phyloP scores from a whole-genome alignment of 1,284 basidiomycete species.

The Fistulinella cinereoalba region DNA sequence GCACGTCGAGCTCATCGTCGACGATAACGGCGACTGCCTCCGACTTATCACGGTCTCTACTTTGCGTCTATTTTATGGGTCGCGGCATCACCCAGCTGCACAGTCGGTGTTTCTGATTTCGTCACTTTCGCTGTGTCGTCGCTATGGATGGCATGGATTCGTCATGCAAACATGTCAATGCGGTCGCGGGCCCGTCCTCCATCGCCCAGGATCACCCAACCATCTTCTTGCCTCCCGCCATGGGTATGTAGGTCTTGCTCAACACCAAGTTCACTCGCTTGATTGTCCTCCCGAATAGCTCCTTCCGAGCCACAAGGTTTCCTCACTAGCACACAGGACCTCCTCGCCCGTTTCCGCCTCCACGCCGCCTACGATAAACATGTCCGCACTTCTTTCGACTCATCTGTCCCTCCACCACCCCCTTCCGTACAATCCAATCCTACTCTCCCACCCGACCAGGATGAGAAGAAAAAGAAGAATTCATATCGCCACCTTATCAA shows the following conservation, averaged over 20 bases:
- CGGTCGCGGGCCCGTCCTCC: slow-evolving; percentile 34
- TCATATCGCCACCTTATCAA: slow-evolving; percentile 76
- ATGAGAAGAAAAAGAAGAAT: slow-evolving; percentile 77
- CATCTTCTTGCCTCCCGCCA: slow-evolving; percentile 29
- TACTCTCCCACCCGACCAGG: slow-evolving; percentile 44
- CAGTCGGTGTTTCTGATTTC: slow-evolving; percentile 28
- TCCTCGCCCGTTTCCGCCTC: slow-evolving; percentile 65
- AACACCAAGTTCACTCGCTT: slow-evolving; percentile 5
- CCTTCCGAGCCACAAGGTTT: slow-evolving; percentile 44
- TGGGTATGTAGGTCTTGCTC: slow-evolving; percentile 18
- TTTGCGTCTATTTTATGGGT: slow-evolving; percentile 22
- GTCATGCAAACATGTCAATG: slow-evolving; percentile 22
- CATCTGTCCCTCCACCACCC: slow-evolving; percentile 22
- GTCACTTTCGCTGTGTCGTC: slow-evolving; percentile 14
- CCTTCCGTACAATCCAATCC: slow-evolving; percentile 36
- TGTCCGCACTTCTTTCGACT: slow-evolving; percentile 49
- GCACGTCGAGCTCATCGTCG: slow-evolving; percentile 29
- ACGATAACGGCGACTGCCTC: slow-evolving; percentile 25
- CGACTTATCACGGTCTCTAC: not conserved
- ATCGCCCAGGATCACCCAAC: slow-evolving; percentile 22
- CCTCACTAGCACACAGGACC: slow-evolving; percentile 70
- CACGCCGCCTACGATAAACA: slow-evolving; percentile 72
- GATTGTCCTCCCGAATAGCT: slow-evolving; percentile 23
- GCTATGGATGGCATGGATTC: slow-evolving; percentile 31
- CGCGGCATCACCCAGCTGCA: slow-evolving; percentile 2